phyloP scores from a whole-genome alignment of 805 yeast species.

The Nakazawaea populi region DNA sequence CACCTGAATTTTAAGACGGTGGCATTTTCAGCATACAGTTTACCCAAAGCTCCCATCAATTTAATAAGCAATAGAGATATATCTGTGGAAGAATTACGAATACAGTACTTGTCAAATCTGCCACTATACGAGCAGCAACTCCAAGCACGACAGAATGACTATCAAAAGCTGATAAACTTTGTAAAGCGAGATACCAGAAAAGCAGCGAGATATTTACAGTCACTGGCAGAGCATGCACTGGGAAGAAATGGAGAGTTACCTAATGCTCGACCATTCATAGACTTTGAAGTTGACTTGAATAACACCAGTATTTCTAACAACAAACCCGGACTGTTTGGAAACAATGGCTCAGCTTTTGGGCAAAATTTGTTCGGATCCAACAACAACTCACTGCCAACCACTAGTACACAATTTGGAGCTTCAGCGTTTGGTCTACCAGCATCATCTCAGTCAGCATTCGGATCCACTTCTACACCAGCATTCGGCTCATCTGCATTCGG shows the following conservation, averaged over 20 bases:
- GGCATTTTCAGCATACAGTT: constrained; percentile 39
- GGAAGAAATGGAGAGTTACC: background rate
- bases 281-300: constrained; percentile 12
- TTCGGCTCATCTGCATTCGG: constrained; percentile 20
- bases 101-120: constrained; percentile 38
- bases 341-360: constrained; percentile 2
- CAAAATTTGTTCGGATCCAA: constrained; percentile 8
- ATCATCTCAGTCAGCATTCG: constrained; percentile 15
- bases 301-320: constrained; percentile 8
- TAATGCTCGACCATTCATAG: constrained; percentile 8
- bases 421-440: constrained; percentile 18
- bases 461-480: constrained; percentile 18
- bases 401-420: constrained; percentile 1
- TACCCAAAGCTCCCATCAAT: constrained; percentile 41
- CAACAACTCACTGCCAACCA: background rate
- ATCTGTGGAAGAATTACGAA: constrained; percentile 48
- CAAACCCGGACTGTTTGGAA: constrained; percentile 7
- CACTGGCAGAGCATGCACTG: constrained; percentile 20
- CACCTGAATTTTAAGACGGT: constrained; percentile 23
- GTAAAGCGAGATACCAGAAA: constrained; percentile 34
- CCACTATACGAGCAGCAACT: constrained; percentile 34
- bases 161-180: constrained; percentile 34
- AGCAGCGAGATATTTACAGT: constrained; percentile 55
- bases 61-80: constrained; percentile 46
- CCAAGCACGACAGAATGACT: constrained; percentile 38